Evolutionary conservation across 331 rosid genomes (phyloP).

Genomic region (Rhamnella rubrinervis): DNA sequence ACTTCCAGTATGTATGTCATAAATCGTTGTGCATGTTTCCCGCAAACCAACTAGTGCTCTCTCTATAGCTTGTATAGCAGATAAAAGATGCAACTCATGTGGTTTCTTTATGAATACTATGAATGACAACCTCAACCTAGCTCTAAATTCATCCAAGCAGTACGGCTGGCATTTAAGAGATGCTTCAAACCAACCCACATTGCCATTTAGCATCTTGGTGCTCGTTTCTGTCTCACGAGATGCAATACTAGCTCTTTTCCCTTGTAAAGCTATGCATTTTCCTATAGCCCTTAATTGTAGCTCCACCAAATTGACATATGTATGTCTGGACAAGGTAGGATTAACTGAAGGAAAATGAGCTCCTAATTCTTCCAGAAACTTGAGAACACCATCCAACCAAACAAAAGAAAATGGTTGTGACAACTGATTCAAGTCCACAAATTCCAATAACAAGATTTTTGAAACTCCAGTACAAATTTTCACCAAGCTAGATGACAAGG

Average conservation of each 20-base stretch:
- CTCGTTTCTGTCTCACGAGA: constrained; percentile 68
- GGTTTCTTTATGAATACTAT: constrained; percentile 61
- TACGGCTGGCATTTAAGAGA: constrained; percentile 43
- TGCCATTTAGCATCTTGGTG: constrained; percentile 50
- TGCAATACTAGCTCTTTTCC: constrained; percentile 68
- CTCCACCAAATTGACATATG: constrained; percentile 56
- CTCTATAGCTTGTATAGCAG: constrained; percentile 64
- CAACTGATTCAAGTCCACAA: constrained; percentile 49
- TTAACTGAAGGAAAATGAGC: constrained; percentile 58
- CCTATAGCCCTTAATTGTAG: constrained; percentile 69
- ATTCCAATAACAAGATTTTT: constrained; percentile 60
- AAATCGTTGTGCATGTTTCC: constrained; percentile 51
- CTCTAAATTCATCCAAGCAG: constrained; percentile 65
- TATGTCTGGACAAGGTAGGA: constrained; percentile 52
- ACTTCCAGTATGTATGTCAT: constrained; percentile 54
- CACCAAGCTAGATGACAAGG: constrained; percentile 47
- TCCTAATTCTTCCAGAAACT: constrained; percentile 71
- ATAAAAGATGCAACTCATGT: constrained; percentile 66
- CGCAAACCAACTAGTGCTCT: constrained; percentile 72
- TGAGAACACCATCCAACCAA: constrained; percentile 74
- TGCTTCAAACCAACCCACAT: constrained; percentile 41
- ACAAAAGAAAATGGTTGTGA: constrained; percentile 68
- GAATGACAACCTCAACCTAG: constrained; percentile 65
- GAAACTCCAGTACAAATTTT: constrained; percentile 55
- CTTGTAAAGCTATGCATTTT: constrained; percentile 75